Base-by-base conservation (phyloP, 164 flowering plant genomes). In the Kalanchoe fedtschenkoi region DNA sequence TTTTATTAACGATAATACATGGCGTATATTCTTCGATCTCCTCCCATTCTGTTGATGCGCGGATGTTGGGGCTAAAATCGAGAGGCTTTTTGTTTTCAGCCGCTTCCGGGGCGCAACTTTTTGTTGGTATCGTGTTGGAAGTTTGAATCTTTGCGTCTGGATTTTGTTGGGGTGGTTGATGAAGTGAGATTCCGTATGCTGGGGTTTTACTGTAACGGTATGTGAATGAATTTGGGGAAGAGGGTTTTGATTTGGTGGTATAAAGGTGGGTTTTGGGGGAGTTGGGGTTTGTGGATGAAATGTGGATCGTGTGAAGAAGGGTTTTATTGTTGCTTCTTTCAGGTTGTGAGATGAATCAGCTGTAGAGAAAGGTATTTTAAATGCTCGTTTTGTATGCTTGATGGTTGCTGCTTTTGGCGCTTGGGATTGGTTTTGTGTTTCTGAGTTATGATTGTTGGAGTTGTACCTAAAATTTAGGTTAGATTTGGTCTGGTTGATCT, bases 31-130 rank as follows among this genome's bases (percentile, higher is more conserved):
- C 29, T 47, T 24, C 30, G 55, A 47, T 24, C 55, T 22, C 13
- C 55, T 47, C 30, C 22, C 29, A 22, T 47, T 24, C 29, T 24
- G 13, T 24, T 22, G 55, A 51, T 51, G 32, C 30, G 56, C 56
- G 55, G 55, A 47, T 47, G 55, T 47, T 47, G 29, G 55, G 55
- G 55, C 30, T 47, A 30, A 47, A 47, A 47, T 47, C 55, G 30
- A 47, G 30, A 47, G 55, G 24, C 30, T 51, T 47, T 46, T 24
- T 24, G 55, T 22, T 51, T 47, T 47, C 54, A 47, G 29, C 14
- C 24, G 54, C 26, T 47, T 47, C 3, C 13, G 30, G 30, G 13
- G 55, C n/a, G 15, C 30, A n/a, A n/a, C 55, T 47, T 47, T 24
- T 47, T 51, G 4, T 21, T 47, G 24, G 29, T 24, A 15, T 24